Evolutionary conservation across 2,329 filamentous ascomycete species (phyloP).

Genomic region (Apiospora arundinis): DNA sequence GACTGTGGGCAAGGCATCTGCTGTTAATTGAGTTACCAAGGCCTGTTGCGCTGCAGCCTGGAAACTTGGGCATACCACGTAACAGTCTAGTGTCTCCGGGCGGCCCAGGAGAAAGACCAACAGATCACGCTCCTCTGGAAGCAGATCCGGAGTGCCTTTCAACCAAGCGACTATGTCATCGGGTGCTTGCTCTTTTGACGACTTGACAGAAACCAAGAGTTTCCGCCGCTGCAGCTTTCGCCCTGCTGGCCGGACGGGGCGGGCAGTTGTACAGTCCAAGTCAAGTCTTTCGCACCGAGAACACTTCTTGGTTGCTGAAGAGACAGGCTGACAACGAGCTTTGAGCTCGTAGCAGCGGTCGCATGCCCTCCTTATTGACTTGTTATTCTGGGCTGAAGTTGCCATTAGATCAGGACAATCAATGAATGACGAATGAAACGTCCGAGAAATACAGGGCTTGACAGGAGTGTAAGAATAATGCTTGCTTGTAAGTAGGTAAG

Average conservation of each 20-base stretch:
- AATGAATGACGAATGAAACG: background rate
- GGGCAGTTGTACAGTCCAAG: constrained; percentile 29
- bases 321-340: background rate
- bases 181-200: background rate
- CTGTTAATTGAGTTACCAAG: constrained; percentile 27
- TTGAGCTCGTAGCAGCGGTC: constrained; percentile 13
- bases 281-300: constrained; percentile 30
- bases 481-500: background rate
- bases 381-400: background rate
- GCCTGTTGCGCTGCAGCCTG: constrained; percentile 30
- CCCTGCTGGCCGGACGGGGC: constrained; percentile 29
- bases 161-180: background rate
- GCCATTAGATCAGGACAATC: background rate
- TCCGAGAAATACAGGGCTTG: background rate
- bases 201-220: background rate
- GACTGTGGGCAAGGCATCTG: constrained; percentile 29
- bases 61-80: constrained; percentile 33
- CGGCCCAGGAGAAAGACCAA: constrained; percentile 32
- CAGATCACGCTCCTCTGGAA: constrained; percentile 31
- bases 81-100: constrained; percentile 31
- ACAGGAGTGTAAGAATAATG: background rate
- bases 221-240: constrained; percentile 27
- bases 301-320: constrained; percentile 23
- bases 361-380: background rate
- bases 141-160: constrained; percentile 24